phyloP scores from a whole-genome alignment of 202 grass and related monocot species.

The Carex sylvatica region DNA sequence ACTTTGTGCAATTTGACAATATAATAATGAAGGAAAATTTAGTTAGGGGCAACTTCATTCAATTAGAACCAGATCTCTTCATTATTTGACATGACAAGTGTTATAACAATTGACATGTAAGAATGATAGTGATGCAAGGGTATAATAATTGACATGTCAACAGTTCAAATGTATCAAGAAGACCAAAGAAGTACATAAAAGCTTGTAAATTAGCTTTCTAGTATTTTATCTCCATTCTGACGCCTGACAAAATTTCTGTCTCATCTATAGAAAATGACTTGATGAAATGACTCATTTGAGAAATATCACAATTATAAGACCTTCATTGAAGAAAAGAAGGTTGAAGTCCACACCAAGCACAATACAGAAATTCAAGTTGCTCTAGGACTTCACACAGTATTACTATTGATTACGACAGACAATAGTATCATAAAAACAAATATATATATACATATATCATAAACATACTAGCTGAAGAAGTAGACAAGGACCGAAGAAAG shows the following conservation, averaged over 20 bases:
- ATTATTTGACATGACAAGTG: neutral
- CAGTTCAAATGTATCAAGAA: neutral
- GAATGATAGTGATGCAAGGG: neutral
- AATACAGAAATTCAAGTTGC: constrained; percentile 6
- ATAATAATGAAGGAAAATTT: neutral
- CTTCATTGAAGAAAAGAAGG: neutral
- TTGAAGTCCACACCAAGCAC: neutral
- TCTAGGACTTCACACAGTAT: neutral
- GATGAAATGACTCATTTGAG: neutral
- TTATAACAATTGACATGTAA: neutral
- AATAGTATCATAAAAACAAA: constrained; percentile 10
- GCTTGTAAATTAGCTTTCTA: neutral
- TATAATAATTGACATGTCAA: neutral
- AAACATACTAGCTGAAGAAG: constrained; percentile 57
- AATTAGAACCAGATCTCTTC: neutral
- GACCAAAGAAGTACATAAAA: neutral
- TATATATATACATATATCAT: neutral
- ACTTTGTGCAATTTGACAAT: neutral
- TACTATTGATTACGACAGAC: neutral
- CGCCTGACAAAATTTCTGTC: constrained; percentile 6
- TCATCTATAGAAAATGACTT: neutral
- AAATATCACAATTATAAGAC: constrained; percentile 1
- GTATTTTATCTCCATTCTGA: neutral
- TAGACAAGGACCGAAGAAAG: constrained; percentile 57
- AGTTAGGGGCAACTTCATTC: neutral